Evolutionary conservation across 2,329 filamentous ascomycete species (phyloP).

Genomic region (Trichoderma pleuroti): DNA sequence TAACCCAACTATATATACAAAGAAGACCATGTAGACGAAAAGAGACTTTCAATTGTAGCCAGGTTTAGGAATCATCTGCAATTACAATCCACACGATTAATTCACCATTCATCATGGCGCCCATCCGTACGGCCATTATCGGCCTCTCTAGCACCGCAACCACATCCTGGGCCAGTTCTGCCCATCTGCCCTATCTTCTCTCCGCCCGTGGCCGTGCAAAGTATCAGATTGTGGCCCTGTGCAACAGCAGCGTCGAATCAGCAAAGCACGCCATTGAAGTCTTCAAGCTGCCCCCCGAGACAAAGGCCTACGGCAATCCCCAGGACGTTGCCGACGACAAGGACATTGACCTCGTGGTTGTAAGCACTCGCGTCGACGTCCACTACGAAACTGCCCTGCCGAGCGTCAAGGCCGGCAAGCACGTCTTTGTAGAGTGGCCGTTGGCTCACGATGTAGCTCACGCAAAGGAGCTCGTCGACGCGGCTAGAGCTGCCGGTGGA

Average conservation of each 20-base stretch:
- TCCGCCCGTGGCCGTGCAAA: constrained; percentile 41
- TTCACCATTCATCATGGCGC: constrained; percentile 37
- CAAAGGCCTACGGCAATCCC: constrained; percentile 50
- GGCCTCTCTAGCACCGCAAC: constrained; percentile 53
- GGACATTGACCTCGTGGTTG: constrained; percentile 53
- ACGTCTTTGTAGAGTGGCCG: constrained; percentile 57
- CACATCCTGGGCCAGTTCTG: constrained; percentile 51
- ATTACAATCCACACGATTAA: not conserved
- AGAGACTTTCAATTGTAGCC: not conserved
- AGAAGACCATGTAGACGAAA: not conserved
- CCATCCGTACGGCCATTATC: constrained; percentile 54
- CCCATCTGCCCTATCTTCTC: constrained; percentile 58
- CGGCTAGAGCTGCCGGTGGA: constrained; percentile 32
- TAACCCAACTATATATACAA: not conserved
- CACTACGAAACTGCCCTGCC: constrained; percentile 47
- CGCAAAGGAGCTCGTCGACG: constrained; percentile 39
- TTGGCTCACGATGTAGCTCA: constrained; percentile 43
- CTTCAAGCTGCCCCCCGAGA: constrained; percentile 40
- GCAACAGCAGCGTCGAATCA: constrained; percentile 47
- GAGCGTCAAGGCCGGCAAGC: constrained; percentile 49
- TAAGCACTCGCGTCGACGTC: constrained; percentile 50
- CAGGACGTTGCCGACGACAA: constrained; percentile 46
- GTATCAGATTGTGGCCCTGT: constrained; percentile 50
- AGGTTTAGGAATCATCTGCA: not conserved
- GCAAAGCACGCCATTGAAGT: constrained; percentile 42